These are phyloP conservation scores for Coemansia sp. DNA, from an alignment of 192 early-diverging fungal species.

Conservation along the genomic window DNA sequence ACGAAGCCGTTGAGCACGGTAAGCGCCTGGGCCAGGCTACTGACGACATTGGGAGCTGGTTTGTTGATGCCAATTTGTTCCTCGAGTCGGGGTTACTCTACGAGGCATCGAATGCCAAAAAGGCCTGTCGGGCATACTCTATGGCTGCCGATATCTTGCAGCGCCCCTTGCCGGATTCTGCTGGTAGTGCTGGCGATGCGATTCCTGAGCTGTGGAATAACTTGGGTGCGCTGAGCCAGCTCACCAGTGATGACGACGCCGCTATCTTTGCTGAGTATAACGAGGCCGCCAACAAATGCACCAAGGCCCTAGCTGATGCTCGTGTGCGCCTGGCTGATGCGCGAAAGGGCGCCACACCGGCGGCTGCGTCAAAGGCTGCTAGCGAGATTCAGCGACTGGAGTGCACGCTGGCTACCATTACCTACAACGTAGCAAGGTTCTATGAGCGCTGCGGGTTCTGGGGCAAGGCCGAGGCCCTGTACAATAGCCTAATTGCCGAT, in stretches of 20 bases:
- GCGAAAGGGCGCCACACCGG: not conserved
- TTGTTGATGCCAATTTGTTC: slow-evolving; percentile 52
- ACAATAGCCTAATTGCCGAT: slow-evolving; percentile 59
- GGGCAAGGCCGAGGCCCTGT: slow-evolving; percentile 62
- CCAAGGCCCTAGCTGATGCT: slow-evolving; percentile 4
- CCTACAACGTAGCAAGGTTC: slow-evolving; percentile 76
- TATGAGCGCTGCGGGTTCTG: slow-evolving; percentile 60
- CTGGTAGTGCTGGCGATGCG: slow-evolving; percentile 27
- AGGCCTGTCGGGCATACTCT: slow-evolving; percentile 51
- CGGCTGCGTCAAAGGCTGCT: not conserved
- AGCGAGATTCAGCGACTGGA: slow-evolving; percentile 32
- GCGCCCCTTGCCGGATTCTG: not conserved
- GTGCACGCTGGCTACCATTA: slow-evolving; percentile 54
- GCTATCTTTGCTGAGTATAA: slow-evolving; percentile 11
- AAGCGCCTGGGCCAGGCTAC: not conserved
- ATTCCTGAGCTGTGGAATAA: slow-evolving; percentile 79
- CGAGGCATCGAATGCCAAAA: slow-evolving; percentile 56
- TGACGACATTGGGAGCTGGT: slow-evolving; percentile 11
- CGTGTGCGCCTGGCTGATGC: slow-evolving; percentile 1
- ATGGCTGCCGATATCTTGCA: slow-evolving; percentile 26
- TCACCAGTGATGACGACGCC: slow-evolving; percentile 43
- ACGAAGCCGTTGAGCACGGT: slow-evolving; percentile 55
- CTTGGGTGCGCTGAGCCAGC: slow-evolving; percentile 75
- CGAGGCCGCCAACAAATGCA: slow-evolving; percentile 15
- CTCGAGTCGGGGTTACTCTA: slow-evolving; percentile 66